Conservation (phyloP, 2,329 filamentous ascomycete species). For the Nectriaceae sp. region DNA sequence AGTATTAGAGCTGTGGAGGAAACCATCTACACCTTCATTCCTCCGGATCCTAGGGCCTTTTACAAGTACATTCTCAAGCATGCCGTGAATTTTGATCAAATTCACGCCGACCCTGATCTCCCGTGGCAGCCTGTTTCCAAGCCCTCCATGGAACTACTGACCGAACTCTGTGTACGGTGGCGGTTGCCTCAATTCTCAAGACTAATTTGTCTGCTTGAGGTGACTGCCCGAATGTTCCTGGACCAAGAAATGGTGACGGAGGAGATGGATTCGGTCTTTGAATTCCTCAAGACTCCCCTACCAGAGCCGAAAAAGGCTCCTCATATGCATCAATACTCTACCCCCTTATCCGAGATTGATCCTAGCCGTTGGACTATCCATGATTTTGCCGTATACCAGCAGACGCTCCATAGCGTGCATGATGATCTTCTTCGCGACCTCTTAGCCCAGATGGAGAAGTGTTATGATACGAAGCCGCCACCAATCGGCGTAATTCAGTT, state of each 20-base stretch:
- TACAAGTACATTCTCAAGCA: conserved; percentile 83
- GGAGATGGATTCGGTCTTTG: conserved; percentile 81
- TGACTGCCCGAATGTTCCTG: conserved; percentile 80
- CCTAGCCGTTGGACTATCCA: conserved; percentile 66
- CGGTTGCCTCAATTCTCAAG: conserved; percentile 82
- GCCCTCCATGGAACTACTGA: conserved; percentile 78
- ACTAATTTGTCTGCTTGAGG: conserved; percentile 80
- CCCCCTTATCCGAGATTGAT: conserved; percentile 57
- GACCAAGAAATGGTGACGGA: conserved; percentile 81
- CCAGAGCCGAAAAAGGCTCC: conserved; percentile 66
- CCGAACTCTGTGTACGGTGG: conserved; percentile 86
- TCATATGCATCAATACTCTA: conserved; percentile 52
- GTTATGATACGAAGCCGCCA: conserved; percentile 86
- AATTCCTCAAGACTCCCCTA: conserved; percentile 73
- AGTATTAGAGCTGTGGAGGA: conserved; percentile 59
- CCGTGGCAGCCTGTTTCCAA: conserved; percentile 65
- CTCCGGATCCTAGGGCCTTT: conserved; percentile 76
- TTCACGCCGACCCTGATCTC: conserved; percentile 54
- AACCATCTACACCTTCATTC: conserved; percentile 84
- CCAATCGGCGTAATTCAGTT: conserved; percentile 78
- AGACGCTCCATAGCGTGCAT: conserved; percentile 72
- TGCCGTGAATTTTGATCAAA: conserved; percentile 66
- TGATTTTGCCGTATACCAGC: conserved; percentile 72
- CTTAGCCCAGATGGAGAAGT: conserved; percentile 82
- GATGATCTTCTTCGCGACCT: conserved; percentile 84